Percentiles rank a stretch among this genome's conserved stretches.
Conservation (phyloP, 1,284 basidiomycete species). For the Abortiporus biennis region DNA sequence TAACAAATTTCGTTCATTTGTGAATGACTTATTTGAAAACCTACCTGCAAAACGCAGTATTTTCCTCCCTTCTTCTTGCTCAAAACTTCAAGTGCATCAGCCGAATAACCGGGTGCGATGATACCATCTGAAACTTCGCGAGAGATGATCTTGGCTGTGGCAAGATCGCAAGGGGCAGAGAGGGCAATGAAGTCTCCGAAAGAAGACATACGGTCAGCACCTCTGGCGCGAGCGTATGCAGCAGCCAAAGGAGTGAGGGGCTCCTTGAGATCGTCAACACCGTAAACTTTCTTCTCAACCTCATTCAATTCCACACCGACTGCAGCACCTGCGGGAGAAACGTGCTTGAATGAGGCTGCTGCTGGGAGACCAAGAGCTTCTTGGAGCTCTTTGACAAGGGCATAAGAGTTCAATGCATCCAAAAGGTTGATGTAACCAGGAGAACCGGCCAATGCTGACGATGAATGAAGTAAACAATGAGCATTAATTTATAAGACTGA, state of each 20-base stretch:
- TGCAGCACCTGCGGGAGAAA: constrained; percentile 95
- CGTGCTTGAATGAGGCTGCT: constrained; percentile 99
- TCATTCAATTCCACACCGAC: constrained; percentile 84
- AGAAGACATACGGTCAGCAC: constrained; percentile 98
- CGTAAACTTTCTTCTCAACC: constrained; percentile 91
- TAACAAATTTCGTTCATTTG: neutral
- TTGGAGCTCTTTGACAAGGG: constrained; percentile 92
- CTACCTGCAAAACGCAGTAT: constrained; percentile 93
- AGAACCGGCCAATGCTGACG: constrained; percentile 81
- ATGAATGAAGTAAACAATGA: neutral
- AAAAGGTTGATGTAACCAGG: constrained; percentile 99
- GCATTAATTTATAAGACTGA: neutral
- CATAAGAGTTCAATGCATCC: constrained; percentile 96
- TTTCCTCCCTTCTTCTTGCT: constrained; percentile 98
- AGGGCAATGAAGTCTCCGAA: constrained; percentile 99
- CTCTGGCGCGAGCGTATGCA: constrained; percentile 95
- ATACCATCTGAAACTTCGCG: constrained; percentile 98
- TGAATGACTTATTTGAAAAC: constrained; percentile 7
- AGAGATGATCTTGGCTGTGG: constrained; percentile 94
- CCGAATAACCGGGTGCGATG: constrained; percentile 90
- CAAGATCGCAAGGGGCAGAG: constrained; percentile 87
- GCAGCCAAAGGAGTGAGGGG: constrained; percentile 84
- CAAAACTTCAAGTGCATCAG: constrained; percentile 87
- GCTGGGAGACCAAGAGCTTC: constrained; percentile 85
- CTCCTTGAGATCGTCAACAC: constrained; percentile 92